Evolutionary conservation across 2,329 filamentous ascomycete species (phyloP), one percentile per base, ranked within the genome.

Genomic region (Escovopsis sp.): DNA sequence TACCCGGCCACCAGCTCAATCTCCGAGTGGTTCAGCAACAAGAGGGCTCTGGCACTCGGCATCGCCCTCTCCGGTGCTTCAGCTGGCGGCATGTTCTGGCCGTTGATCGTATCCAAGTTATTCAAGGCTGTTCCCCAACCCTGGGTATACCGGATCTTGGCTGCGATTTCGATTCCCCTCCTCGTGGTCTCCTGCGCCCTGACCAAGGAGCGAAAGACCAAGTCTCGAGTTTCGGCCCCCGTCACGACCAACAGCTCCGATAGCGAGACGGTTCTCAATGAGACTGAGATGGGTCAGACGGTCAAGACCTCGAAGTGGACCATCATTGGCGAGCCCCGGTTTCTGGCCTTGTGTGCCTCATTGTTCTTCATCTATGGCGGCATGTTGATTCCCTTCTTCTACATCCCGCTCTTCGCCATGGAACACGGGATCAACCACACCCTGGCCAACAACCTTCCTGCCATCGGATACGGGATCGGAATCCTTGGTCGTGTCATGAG

Each of bases 381-480:
- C 10, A 50, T 57, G 49, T 47, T 55, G 8, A 45, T 60, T 2
- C 57, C 56, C 0, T 59, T 55, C 39, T 50, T 50, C 37, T 58
- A 51, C 45, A 53, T 59, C 7, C 68, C 73, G 41, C 57, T 70
- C 6, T 80, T 71, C 52, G 74, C 72, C 6, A 57, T 68, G 6
- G 55, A 65, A 0, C 57, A 63, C 1, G 56, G 59, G 8, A 65
- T 76, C 35, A 65, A 67, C 2, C 57, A 56, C 14, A 58, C 65
- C 15, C 59, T 76, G 10, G 67, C 71, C 2, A 78, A 79, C 57
- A 79, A 78, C 48, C 64, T 81, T 31, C 62, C 81, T 6, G 64
- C 75, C 8, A 71, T 81, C 46, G 65, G 79, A 49, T 81, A 81
- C 51, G 67, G 68, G 0, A 72, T 72, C 11, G 73, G 70, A 1